Evolutionary conservation across 495 filamentous ascomycete genomes (phyloP), one percentile per base, ranked within the genome.

Genomic region (Xylaria bambusicola): DNA sequence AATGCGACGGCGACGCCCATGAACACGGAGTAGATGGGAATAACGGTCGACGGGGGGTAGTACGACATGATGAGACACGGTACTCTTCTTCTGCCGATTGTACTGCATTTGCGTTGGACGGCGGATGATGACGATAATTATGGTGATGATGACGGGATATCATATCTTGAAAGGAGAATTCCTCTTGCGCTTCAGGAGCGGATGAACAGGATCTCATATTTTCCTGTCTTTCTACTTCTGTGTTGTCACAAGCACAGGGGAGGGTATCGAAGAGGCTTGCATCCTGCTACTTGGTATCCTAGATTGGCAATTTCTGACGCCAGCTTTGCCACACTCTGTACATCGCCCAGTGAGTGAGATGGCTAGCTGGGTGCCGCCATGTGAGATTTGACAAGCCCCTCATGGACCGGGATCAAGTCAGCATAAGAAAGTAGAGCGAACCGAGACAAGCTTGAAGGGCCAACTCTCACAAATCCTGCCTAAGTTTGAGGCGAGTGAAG

Each of bases 21-120:
- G 41, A 45, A 56, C 13, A 56, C 41, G 9, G 52, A 56, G 8
- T 56, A 56, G 5, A 56, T 56, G 53, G 42, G 53, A 2, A 56
- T 56, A 1, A 56, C 53, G 53, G 42, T 48, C 1, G 42, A 46
- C 2, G 53, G 27, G 6, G 53, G 53, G 4, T 56, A 56, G 26
- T 56, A 56, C 13, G 53, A 38, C 52, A 55, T 55, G 38, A 23
- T 35, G 23, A 8, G 17, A 46, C 6, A 6, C 12, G 36, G 36
- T 15, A 6, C 5, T 33, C 31, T 33, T 10, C 31, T 33, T 33
- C 31, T 33, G 31, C 31, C 31, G 31, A n/a, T n/a, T n/a, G n/a
- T n/a, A n/a, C n/a, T n/a, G n/a, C n/a, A n/a, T n/a, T n/a, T n/a
- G n/a, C n/a, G n/a, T 33, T 33, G 6, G 31, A 33, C 31, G 31